Evolutionary conservation across 768 basidiomycete species (phyloP), one percentile per base, ranked within the genome.

Genomic region (Lactifluus hygrophoroides): DNA sequence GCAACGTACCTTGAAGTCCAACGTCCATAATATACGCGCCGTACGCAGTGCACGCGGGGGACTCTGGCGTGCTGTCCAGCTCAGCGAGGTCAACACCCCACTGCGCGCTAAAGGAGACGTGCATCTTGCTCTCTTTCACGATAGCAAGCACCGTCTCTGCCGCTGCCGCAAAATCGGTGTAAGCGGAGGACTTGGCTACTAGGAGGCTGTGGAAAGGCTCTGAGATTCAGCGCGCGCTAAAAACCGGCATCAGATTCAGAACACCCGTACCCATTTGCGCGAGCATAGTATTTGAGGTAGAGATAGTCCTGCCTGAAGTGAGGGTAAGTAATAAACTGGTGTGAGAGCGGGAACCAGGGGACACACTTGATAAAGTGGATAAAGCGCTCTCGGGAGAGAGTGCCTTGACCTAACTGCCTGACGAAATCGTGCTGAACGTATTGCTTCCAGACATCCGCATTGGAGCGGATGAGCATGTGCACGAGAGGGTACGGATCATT

Each of bases 381-480:
- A 69, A 95, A 97, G 21, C 77, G 72, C n/a, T 80, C 75, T 38
- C 70, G 72, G 0, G 81, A 75, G 2, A 94, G 78, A 0, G 81
- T 85, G 0, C 91, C 93, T 51, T 77, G 71, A 0, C 87, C 92
- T 0, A 96, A 76, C 49, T 82, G 80, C 54, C 76, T 75, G 28
- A 94, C 90, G 64, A 95, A 97, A 2, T 87, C 82, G 65, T 97
- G 94, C 65, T 90, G 73, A 0, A 94, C 84, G 64, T 88, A 94
- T 51, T 75, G 73, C 58, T 81, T 80, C 90, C 93, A 90, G 3
- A 79, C 73, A 6, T 70, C 66, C 1, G 72, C 69, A 14, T 79
- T 81, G 40, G 77, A 73, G 45, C 77, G 73, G 58, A 92, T 86
- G 44, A 94, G 78, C 56, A 81, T 69, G 17, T 76, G 73, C 5